Evolutionary conservation across 1,139 yeast genomes (phyloP), one percentile per base, ranked within the genome.

Genomic region (Komagataea norvegica): DNA sequence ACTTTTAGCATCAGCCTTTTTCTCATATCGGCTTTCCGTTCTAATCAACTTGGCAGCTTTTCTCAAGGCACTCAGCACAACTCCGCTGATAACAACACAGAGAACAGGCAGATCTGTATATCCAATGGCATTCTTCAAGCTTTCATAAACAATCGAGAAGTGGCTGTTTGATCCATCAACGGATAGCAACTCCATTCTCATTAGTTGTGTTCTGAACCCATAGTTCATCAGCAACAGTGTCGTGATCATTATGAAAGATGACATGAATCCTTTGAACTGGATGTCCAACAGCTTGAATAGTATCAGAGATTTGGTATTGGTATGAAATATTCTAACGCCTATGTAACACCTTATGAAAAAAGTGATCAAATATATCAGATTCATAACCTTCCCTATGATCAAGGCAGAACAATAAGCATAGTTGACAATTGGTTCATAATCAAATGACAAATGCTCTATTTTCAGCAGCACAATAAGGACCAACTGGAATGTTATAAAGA

Each of bases 231-330:
- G 8, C 16, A 38, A 21, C 16, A 42, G 22, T n/a, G 27, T 35
- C 11, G 21, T n/a, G 6, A 30, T 13, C 23, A 28, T 25, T 18
- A 31, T 6, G 27, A 25, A 23, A 31, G 13, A 25, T 13, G 25
- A 13, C 31, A 48, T 23, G 36, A 49, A 51, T 1, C 53, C 53
- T 30, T 42, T 39, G 32, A 51, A 51, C 22, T 51, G 55, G 8
- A 44, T 21, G 33, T 48, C 45, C 18, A 48, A 31, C 17, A 51
- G 27, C 25, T 47, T 48, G 10, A 46, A 31, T 10, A 51, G 15
- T 14, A 47, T 8, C 6, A 15, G n/a, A 2, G 34, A 31, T n/a
- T 42, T 42, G 18, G 40, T 43, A 3, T 47, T 42, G 3, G 31
- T 14, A 17, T 33, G 31, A 23, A 51, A 48, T 3, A 51, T 38